Conservation (phyloP, 805 yeast genomes). For the Saccharomycopsis selenospora region DNA sequence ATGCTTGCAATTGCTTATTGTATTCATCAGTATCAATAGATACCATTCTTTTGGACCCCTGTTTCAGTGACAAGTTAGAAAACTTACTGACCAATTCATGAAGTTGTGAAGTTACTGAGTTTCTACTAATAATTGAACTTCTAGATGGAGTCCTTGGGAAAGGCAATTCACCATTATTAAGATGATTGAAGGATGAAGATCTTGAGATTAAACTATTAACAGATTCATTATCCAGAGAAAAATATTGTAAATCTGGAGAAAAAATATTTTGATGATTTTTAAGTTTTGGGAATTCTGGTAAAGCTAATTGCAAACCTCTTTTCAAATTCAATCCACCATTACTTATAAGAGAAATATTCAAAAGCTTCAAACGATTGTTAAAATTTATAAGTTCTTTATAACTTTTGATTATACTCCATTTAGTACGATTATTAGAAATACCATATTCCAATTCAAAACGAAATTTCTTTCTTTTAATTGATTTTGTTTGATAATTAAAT, state of each 20-base stretch:
- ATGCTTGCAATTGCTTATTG: slow-evolving; percentile 49
- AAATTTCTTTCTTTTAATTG: slow-evolving; percentile 33
- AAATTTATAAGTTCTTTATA: slow-evolving; percentile 57
- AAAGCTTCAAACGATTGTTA: slow-evolving; percentile 3
- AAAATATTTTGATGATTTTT: slow-evolving; percentile 5
- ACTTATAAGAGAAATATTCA: slow-evolving; percentile 2
- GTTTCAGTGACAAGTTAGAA: slow-evolving; percentile 4
- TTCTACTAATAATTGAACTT: slow-evolving; percentile 4
- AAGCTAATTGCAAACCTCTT: slow-evolving; percentile 6
- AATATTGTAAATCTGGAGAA: too few relatives aligned
- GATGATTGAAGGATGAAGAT: too few relatives aligned
- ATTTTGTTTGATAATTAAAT: too few relatives aligned
- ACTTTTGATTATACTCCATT: slow-evolving; percentile 73
- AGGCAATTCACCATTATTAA: too few relatives aligned
- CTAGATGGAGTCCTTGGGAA: too few relatives aligned
- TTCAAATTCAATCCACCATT: slow-evolving; percentile 6
- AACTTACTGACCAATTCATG: slow-evolving; percentile 11
- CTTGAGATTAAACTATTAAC: too few relatives aligned
- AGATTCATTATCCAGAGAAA: too few relatives aligned
- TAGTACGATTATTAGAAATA: slow-evolving; percentile 65
- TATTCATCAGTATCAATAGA: slow-evolving; percentile 19
- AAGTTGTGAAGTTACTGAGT: slow-evolving; percentile 11
- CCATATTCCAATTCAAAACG: slow-evolving; percentile 82
- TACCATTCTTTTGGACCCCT: too few relatives aligned
- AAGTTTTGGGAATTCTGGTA: slow-evolving; percentile 19